Percentiles rank a stretch among this genome's conserved stretches.
Evolutionary conservation across 805 yeast genomes (phyloP).

Genomic region (Sugiyamaella marilandica): DNA sequence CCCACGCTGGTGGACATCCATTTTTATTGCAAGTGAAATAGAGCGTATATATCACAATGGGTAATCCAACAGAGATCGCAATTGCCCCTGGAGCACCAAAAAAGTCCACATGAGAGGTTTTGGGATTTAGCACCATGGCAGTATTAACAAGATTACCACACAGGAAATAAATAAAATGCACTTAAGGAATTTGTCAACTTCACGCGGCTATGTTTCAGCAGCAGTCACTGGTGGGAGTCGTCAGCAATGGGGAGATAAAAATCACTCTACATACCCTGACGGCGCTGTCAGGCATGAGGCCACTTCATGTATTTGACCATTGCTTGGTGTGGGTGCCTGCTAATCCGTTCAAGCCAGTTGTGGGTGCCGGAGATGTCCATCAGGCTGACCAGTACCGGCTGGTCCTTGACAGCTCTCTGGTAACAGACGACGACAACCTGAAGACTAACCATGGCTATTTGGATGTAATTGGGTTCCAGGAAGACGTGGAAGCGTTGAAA

Average conservation of each 20-base stretch:
- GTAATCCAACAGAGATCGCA: slow-evolving; percentile 61
- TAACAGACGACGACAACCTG: background rate
- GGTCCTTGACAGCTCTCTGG: slow-evolving; percentile 11
- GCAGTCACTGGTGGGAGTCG: slow-evolving; percentile 31
- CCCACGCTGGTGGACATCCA: slow-evolving; percentile 30
- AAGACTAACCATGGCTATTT: background rate
- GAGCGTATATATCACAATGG: slow-evolving; percentile 54
- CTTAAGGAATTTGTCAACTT: background rate
- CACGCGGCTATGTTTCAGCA: slow-evolving; percentile 32
- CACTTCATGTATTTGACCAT: slow-evolving; percentile 25
- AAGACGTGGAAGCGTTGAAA: slow-evolving; percentile 9
- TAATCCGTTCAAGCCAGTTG: slow-evolving; percentile 26
- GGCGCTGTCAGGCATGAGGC: slow-evolving; percentile 36
- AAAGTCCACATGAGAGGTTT: slow-evolving; percentile 68
- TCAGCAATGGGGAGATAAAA: slow-evolving; percentile 29
- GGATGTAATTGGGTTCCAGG: slow-evolving; percentile 8
- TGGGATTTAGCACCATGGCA: slow-evolving; percentile 49
- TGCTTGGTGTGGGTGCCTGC: slow-evolving; percentile 33
- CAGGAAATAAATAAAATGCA: background rate
- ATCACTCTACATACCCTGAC: slow-evolving; percentile 31
- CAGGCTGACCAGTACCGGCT: slow-evolving; percentile 34
- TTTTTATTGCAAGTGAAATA: slow-evolving; percentile 57
- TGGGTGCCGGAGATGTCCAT: slow-evolving; percentile 32
- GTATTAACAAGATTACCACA: background rate
- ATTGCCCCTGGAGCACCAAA: slow-evolving; percentile 73